Percentiles rank a stretch among this genome's conserved stretches.
Conservation (phyloP, 768 basidiomycete genomes). For the Galerina sulciceps region DNA sequence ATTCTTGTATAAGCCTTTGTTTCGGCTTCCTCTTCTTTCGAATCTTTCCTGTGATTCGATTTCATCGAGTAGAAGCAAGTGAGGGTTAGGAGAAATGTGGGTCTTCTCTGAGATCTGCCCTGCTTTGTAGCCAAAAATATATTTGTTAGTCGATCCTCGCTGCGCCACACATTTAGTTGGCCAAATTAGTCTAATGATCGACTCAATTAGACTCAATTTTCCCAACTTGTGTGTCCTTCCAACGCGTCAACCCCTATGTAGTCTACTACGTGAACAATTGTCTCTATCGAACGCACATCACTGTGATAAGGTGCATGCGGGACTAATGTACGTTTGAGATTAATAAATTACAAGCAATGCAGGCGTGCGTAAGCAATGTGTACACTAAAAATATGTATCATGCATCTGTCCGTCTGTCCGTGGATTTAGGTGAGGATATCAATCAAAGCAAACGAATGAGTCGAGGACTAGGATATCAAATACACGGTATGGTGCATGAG, state of each 20-base stretch:
- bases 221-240: neutral
- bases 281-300: too few species aligned
- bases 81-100: too few species aligned
- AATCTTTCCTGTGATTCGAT: too few species aligned
- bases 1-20: too few species aligned
- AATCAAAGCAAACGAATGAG: neutral
- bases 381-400: constrained; percentile 8
- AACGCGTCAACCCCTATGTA: neutral
- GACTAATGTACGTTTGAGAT: too few species aligned
- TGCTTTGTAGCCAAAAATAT: too few species aligned
- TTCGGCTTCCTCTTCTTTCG: too few species aligned
- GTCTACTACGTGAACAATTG: too few species aligned
- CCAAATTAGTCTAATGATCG: neutral
- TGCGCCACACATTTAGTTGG: neutral
- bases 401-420: constrained; percentile 13
- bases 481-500: neutral
- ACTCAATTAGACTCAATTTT: too few species aligned
- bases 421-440: neutral
- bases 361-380: constrained; percentile 8
- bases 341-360: neutral
- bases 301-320: too few species aligned
- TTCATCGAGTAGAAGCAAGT: too few species aligned
- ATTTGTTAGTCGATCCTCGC: neutral
- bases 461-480: neutral
- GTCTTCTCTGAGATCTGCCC: too few species aligned